These are phyloP conservation scores for Leucoagaricus sp. DNA, from an alignment of 1,284 basidiomycete genomes.

Conservation along the genomic window DNA sequence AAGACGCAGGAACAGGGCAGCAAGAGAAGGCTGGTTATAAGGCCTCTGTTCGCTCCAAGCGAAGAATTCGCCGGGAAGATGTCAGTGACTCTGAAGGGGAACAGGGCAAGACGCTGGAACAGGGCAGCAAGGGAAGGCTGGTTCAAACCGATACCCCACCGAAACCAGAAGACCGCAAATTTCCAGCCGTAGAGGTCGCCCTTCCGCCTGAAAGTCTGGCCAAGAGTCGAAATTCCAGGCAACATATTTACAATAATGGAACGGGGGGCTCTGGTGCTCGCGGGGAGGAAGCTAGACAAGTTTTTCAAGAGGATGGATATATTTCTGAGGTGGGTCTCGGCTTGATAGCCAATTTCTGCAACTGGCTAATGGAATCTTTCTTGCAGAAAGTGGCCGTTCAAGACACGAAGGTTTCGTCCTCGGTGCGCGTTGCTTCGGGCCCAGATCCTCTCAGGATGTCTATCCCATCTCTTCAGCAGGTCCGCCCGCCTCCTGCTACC, in stretches of 20 bases:
- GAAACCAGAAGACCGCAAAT: background rate
- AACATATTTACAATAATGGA: background rate
- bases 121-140: too few relatives aligned
- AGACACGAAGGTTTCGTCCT: background rate
- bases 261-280: background rate
- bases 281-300: background rate
- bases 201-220: background rate
- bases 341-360: background rate
- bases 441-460: background rate
- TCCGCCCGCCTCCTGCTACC: background rate
- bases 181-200: background rate
- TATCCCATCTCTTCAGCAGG: background rate
- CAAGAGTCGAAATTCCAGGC: background rate
- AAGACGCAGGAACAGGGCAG: too few relatives aligned
- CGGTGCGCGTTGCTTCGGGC: too few relatives aligned
- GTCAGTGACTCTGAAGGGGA: constrained; percentile 12
- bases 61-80: constrained; percentile 1
- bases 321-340: background rate
- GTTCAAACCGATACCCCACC: background rate
- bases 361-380: background rate
- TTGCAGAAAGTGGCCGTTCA: background rate
- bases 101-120: background rate
- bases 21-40: too few relatives aligned
- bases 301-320: constrained; percentile 5
- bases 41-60: background rate